These are phyloP conservation scores for Mucor indicus DNA, from an alignment of 371 early-diverging fungal genomes.

Conservation along the genomic window DNA sequence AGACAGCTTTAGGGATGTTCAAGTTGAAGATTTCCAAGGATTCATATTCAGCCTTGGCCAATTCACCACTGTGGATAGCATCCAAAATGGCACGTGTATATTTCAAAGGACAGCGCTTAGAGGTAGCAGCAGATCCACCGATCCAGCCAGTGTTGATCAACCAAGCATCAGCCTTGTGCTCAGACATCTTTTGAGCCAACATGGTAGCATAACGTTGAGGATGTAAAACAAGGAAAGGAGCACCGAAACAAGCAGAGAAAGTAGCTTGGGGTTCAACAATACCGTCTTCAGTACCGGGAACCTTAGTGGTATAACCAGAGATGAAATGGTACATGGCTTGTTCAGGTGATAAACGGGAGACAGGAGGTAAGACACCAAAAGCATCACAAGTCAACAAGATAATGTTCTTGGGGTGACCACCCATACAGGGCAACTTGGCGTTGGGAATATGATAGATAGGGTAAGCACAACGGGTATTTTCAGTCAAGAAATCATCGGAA, in stretches of 20 bases:
- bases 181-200: slow-evolving; percentile 92
- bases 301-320: slow-evolving; percentile 88
- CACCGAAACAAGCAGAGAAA: slow-evolving; percentile 95
- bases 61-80: slow-evolving; percentile 91
- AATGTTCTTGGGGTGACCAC: slow-evolving; percentile 94
- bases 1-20: slow-evolving; percentile 73
- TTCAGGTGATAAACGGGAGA: slow-evolving; percentile 83
- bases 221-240: slow-evolving; percentile 97
- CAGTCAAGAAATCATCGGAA: slow-evolving; percentile 79
- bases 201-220: slow-evolving; percentile 96
- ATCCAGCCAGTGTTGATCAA: slow-evolving; percentile 98
- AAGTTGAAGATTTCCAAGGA: slow-evolving; percentile 85
- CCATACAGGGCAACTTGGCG: slow-evolving; percentile 93
- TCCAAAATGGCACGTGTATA: slow-evolving; percentile 97
- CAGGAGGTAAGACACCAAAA: slow-evolving; percentile 96
- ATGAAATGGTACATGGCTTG: slow-evolving; percentile 99
- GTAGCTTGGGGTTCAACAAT: slow-evolving; percentile 89
- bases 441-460: slow-evolving; percentile 95
- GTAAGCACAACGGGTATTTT: slow-evolving; percentile 98
- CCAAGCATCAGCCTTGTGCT: slow-evolving; percentile 92
- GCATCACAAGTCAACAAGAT: slow-evolving; percentile 97
- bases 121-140: slow-evolving; percentile 89
- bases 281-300: slow-evolving; percentile 97
- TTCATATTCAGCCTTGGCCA: slow-evolving; percentile 78
- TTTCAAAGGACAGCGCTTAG: slow-evolving; percentile 92